Conservation (phyloP, 108 stramenopile species). For the Pseudonitzschia multiseries region DNA sequence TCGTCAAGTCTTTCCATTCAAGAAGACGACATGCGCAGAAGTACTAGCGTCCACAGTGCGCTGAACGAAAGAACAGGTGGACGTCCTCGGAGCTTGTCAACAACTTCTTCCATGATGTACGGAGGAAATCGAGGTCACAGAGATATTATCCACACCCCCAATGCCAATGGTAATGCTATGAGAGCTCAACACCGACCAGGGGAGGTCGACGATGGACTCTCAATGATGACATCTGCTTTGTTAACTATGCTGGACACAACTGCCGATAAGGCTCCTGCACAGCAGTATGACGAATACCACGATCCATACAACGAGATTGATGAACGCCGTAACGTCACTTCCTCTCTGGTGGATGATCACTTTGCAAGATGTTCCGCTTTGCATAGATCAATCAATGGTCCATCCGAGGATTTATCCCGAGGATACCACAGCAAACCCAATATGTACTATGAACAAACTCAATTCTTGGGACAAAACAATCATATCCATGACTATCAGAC, state of each 20-base stretch:
- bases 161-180: slow-evolving; percentile 6
- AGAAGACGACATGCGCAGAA: slow-evolving; percentile 19
- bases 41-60: slow-evolving; percentile 23
- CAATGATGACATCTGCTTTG: slow-evolving; percentile 84
- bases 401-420: neutral
- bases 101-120: slow-evolving; percentile 12
- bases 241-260: slow-evolving; percentile 81
- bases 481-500: neutral
- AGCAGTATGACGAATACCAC: slow-evolving; percentile 17
- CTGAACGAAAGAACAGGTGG: slow-evolving; percentile 1
- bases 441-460: slow-evolving; percentile 4
- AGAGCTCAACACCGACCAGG: slow-evolving; percentile 11
- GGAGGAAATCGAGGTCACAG: neutral
- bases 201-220: slow-evolving; percentile 68
- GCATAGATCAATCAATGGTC: neutral
- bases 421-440: neutral
- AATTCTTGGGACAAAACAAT: neutral
- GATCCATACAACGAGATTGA: slow-evolving; percentile 21
- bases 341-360: neutral
- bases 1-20: slow-evolving; percentile 20
- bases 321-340: neutral
- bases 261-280: slow-evolving; percentile 41
- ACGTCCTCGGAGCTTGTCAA: slow-evolving; percentile 8
- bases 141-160: neutral
- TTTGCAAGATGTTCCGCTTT: neutral